Evolutionary conservation across 2,329 filamentous ascomycete species (phyloP).

Genomic region (Exutisphaerella laricina): DNA sequence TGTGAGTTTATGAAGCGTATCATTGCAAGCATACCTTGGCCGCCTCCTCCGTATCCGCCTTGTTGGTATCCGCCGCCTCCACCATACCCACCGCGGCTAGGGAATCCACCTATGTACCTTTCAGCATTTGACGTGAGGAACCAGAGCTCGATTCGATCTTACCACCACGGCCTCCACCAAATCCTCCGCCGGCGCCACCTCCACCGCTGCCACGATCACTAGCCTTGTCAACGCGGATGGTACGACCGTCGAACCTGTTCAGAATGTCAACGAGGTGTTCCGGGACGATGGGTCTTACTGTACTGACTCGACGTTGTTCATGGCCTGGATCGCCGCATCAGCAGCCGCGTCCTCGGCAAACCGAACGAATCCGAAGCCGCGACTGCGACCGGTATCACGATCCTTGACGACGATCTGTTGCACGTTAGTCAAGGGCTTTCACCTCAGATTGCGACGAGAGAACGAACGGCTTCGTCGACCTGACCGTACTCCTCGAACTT

Average conservation of each 20-base stretch:
- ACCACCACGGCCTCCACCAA: constrained; percentile 35
- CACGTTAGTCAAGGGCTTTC: constrained; percentile 7
- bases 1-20: constrained; percentile 10
- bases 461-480: constrained; percentile 91
- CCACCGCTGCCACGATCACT: constrained; percentile 68
- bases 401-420: constrained; percentile 91
- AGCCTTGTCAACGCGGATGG: constrained; percentile 92
- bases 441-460: background rate
- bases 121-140: too few relatives aligned
- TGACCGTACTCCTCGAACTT: constrained; percentile 90
- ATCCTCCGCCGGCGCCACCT: constrained; percentile 47
- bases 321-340: constrained; percentile 66
- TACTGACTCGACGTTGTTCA: constrained; percentile 87
- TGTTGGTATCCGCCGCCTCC: too few relatives aligned
- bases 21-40: constrained; percentile 21
- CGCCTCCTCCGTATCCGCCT: constrained; percentile 20
- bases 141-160: too few relatives aligned
- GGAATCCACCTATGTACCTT: constrained; percentile 15
- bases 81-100: constrained; percentile 25
- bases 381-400: constrained; percentile 90
- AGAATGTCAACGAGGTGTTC: too few relatives aligned
- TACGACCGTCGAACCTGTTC: constrained; percentile 80
- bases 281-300: background rate
- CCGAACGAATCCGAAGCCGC: constrained; percentile 95
- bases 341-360: constrained; percentile 73